Evolutionary conservation across 306 rosid genomes (phyloP), one percentile per base, ranked within the genome.

Genomic region (Cucurbita argyrosperma): DNA sequence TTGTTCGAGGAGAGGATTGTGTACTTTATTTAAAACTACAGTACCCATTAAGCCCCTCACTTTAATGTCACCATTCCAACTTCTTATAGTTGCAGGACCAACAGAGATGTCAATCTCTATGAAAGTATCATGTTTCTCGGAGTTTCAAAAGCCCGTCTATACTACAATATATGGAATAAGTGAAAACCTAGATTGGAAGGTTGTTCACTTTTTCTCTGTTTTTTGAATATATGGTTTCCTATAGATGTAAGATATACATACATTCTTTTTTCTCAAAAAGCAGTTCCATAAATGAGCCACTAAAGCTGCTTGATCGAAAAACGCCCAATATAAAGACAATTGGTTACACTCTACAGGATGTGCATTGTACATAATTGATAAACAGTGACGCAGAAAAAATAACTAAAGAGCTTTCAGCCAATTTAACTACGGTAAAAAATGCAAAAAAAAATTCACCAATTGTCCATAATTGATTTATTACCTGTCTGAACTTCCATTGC

Each of bases 401-500:
- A 66, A 66, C 35, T 65, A 18, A 18, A 45, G 39, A 66, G 54
- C 18, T 42, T 18, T 45, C 54, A 46, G 12, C 12, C 37, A 19
- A 43, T 45, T 9, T 18, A 67, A 67, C 73, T 46, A 67, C 12
- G 5, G 42, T 46, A 45, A 67, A 42, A 46, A 67, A 67, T 46
- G 38, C 14, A 65, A 65, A 4, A 0, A 9, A 5, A 3, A 5
- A 10, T 19, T 65, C 52, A 11, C n/a, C 53, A 45, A 10, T 65
- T 5, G 78, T 60, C n/a, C 60, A 43, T 42, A 52, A 49, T 51
- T 55, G 59, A 74, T 53, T 19, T 19, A 59, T 39, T 78, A 81
- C 90, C 87, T 86, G 90, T 58, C 86, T 83, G 69, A 61, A 76
- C 80, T 83, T 86, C 90, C 90, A 86, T 47, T 83, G 85, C 60